Evolutionary conservation across 2,329 filamentous ascomycete species (phyloP).

Genomic region (Penicillium sclerotiorum): DNA sequence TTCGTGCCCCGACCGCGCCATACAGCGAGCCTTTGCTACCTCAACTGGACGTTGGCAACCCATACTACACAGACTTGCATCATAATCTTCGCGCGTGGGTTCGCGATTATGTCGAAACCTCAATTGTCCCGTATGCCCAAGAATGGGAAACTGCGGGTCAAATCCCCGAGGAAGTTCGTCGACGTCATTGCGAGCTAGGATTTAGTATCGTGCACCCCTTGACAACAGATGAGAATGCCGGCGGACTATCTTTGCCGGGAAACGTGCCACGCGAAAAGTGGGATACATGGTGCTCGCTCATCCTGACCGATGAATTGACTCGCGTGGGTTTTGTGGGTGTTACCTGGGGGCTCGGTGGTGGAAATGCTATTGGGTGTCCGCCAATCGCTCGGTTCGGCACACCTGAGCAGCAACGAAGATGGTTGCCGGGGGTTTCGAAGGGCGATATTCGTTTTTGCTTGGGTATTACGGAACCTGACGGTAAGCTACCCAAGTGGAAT

Average conservation of each 20-base stretch:
- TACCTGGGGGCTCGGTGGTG: conserved; percentile 60
- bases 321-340: conserved; percentile 62
- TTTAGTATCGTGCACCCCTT: conserved; percentile 41
- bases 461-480: conserved; percentile 66
- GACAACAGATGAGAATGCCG: conserved; percentile 43
- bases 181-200: conserved; percentile 43
- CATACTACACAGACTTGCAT: conserved; percentile 67
- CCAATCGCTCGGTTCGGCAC: conserved; percentile 67
- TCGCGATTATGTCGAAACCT: conserved; percentile 61
- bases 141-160: conserved; percentile 65
- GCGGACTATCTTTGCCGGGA: conserved; percentile 45
- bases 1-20: conserved; percentile 34
- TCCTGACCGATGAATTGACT: conserved; percentile 59
- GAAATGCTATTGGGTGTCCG: conserved; percentile 64
- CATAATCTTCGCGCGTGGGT: conserved; percentile 59
- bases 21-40: conserved; percentile 49
- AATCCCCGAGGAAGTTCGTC: conserved; percentile 50
- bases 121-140: conserved; percentile 60
- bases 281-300: conserved; percentile 60
- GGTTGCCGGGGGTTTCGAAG: conserved; percentile 61
- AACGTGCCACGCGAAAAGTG: conserved; percentile 53
- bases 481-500: conserved; percentile 53
- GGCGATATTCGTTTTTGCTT: conserved; percentile 65
- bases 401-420: conserved; percentile 59
- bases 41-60: conserved; percentile 45